Evolutionary conservation across 495 filamentous ascomycete species (phyloP), one percentile per base, ranked within the genome.

Genomic region (Aspergillus heteromorphus): DNA sequence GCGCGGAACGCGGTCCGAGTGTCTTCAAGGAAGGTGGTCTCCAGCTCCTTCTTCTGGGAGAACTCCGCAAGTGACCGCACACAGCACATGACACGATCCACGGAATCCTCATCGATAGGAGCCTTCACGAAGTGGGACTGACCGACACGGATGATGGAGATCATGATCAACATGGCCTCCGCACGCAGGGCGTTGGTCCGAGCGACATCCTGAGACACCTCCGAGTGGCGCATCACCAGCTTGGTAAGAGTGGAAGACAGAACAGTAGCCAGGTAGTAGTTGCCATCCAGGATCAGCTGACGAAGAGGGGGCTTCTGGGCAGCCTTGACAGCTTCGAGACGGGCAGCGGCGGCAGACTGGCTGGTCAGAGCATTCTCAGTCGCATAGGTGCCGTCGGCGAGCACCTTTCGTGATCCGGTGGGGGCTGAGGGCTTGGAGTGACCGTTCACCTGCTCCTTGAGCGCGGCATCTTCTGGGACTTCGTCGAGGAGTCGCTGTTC

Each of bases 151-250:
- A 97, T 88, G 63, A 99, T 93, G 17, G 92, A 96, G 59, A 97
- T 96, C 91, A 98, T 96, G 67, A 97, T 97, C 40, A 97, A 79
- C 95, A 97, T 99, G 25, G 95, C 95, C 72, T 99, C 95, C 3
- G 93, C 93, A 20, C 89, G 87, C 4, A 99, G 81, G 30, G 92
- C 92, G 64, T 97, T 97, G 13, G 92, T 97, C 17, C 95, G 87
- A 27, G 88, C 87, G 21, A 74, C 71, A 60, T 97, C 93, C 19
- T 88, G 77, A 16, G 92, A 95, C 55, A 97, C 91, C 70, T 97
- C 92, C 4, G 91, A 87, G 67, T 99, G 92, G 36, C 95, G 88
- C 91, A 99, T 97, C 53, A 97, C 95, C 45, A 99, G 78, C 69
- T 99, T 99, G 8, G 93, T 97, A 53, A 99, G 81, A 2, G 95